Evolutionary conservation across 129 eudicot genomes (phyloP).

Genomic region (Scalesia atractyloides): DNA sequence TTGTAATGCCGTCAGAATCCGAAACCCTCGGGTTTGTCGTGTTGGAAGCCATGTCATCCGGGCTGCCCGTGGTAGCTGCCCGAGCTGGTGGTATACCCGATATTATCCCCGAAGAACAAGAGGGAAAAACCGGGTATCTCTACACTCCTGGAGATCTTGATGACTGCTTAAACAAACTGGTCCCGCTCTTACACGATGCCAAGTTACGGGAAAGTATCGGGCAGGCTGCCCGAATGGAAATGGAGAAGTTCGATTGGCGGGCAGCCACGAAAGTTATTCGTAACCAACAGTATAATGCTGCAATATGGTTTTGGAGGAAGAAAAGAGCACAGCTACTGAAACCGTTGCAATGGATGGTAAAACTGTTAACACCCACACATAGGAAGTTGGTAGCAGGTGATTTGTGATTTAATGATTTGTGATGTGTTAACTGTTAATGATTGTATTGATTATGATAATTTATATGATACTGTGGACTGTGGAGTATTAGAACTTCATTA

Average conservation of each 20-base stretch:
- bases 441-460: conserved; percentile 8
- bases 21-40: conserved; percentile 96
- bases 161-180: conserved; percentile 79
- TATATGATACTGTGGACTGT: not conserved
- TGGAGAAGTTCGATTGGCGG: conserved; percentile 98
- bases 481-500: too few relatives aligned
- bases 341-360: conserved; percentile 77
- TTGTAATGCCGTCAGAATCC: conserved; percentile 94
- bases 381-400: conserved; percentile 47
- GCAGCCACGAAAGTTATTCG: conserved; percentile 85
- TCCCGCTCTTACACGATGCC: conserved; percentile 55
- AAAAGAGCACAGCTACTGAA: conserved; percentile 60
- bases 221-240: conserved; percentile 83
- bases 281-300: conserved; percentile 83
- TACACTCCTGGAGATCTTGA: conserved; percentile 85
- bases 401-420: conserved; percentile 13
- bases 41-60: conserved; percentile 97
- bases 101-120: conserved; percentile 81
- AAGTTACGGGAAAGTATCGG: conserved; percentile 72
- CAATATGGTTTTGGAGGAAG: conserved; percentile 98
- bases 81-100: conserved; percentile 96
- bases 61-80: conserved; percentile 91
- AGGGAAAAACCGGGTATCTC: conserved; percentile 77
- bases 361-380: conserved; percentile 37
- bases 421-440: conserved; percentile 1